phyloP scores from a whole-genome alignment of 768 basidiomycete genomes.

The Floccularia luteovirens region DNA sequence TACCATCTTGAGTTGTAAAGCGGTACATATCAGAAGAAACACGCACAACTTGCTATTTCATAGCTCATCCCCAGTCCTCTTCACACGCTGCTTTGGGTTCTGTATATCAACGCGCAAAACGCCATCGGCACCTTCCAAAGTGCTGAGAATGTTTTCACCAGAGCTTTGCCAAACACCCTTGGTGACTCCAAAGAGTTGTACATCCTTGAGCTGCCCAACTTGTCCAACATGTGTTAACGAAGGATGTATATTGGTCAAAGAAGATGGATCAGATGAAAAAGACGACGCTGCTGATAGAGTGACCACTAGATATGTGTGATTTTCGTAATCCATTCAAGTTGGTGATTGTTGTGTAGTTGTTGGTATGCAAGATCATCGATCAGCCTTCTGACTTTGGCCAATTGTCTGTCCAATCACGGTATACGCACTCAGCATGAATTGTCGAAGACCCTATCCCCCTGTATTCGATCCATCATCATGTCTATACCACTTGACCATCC shows the following conservation, averaged over 20 bases:
- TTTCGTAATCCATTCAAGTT: conserved; percentile 1
- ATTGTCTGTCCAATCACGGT: too few relatives aligned
- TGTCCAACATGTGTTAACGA: conserved; percentile 20
- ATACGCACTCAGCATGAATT: too few relatives aligned
- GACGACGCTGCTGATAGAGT: conserved; percentile 14
- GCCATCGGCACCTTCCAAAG: conserved; percentile 11
- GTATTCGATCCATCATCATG: too few relatives aligned
- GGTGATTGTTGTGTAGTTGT: conserved; percentile 1
- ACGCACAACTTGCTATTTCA: too few relatives aligned
- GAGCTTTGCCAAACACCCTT: conserved; percentile 17
- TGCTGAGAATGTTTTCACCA: conserved; percentile 14
- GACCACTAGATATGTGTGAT: conserved; percentile 11
- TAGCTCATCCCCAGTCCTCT: conserved; percentile 17
- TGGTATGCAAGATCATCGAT: too few relatives aligned
- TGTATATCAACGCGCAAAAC: conserved; percentile 21
- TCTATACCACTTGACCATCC: conserved; percentile 7
- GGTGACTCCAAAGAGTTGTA: conserved; percentile 21
- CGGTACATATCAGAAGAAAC: too few relatives aligned
- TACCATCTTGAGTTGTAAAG: too few relatives aligned
- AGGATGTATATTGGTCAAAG: conserved; percentile 16
- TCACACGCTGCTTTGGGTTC: conserved; percentile 13
- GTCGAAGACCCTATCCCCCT: too few relatives aligned
- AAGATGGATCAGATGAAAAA: conserved; percentile 13
- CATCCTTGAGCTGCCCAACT: conserved; percentile 21
- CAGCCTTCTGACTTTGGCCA: too few relatives aligned